These are phyloP conservation scores for Pseudogymnoascus sp. DNA, from an alignment of 2,329 filamentous ascomycete species.

Conservation along the genomic window DNA sequence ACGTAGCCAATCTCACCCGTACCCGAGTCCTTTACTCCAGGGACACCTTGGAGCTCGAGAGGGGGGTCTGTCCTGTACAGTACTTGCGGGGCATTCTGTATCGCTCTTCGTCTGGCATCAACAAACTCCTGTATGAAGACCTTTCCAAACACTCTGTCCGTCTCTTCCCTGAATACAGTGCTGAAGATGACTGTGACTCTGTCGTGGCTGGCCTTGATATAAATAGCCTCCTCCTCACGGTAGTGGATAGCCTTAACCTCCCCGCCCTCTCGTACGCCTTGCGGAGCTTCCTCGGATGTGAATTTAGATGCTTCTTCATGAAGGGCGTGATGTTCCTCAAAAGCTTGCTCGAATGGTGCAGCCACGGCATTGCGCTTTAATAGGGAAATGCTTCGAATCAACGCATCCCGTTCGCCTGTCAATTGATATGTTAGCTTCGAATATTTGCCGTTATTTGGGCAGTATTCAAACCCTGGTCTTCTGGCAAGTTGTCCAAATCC, in stretches of 20 bases:
- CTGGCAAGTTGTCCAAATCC: constrained; percentile 80
- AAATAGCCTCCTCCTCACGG: constrained; percentile 97
- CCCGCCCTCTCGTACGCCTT: constrained; percentile 81
- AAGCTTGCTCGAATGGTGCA: constrained; percentile 94
- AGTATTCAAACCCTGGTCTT: constrained; percentile 55
- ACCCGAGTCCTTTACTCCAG: constrained; percentile 68
- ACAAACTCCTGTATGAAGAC: constrained; percentile 99
- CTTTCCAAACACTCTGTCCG: constrained; percentile 93
- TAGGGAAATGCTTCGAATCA: constrained; percentile 80
- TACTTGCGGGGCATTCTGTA: constrained; percentile 97
- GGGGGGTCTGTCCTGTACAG: constrained; percentile 93
- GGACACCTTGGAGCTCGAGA: constrained; percentile 79
- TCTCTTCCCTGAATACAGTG: constrained; percentile 96
- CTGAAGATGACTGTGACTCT: constrained; percentile 98
- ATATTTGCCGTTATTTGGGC: not conserved
- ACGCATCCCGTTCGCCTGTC: constrained; percentile 72
- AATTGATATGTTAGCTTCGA: constrained; percentile 11
- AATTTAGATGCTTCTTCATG: constrained; percentile 86
- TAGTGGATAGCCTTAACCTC: constrained; percentile 96
- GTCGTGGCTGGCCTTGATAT: constrained; percentile 95
- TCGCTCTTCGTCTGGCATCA: constrained; percentile 85
- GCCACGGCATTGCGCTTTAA: constrained; percentile 99
- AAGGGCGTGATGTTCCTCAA: constrained; percentile 81
- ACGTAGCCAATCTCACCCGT: constrained; percentile 92
- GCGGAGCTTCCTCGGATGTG: constrained; percentile 86